phyloP scores from a whole-genome alignment of 495 filamentous ascomycete species.

The Penicillium mononematosum region DNA sequence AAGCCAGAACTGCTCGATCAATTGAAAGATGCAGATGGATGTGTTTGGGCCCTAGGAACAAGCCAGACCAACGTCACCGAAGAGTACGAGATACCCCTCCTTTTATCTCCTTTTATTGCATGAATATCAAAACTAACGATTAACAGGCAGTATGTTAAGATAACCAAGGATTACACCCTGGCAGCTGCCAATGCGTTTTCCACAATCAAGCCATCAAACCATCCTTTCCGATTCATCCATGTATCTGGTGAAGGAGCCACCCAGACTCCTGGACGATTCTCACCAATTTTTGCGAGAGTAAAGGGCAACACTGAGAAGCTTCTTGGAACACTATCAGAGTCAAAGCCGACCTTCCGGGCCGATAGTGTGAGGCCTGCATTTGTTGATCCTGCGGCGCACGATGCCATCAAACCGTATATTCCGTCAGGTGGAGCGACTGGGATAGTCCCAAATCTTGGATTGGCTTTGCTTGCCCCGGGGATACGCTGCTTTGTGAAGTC shows the following conservation, averaged over 20 bases:
- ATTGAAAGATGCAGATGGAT: constrained; percentile 61
- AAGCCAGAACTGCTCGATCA: constrained; percentile 53
- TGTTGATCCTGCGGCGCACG: constrained; percentile 49
- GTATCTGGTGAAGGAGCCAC: constrained; percentile 60
- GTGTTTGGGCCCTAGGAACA: constrained; percentile 70
- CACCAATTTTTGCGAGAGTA: constrained; percentile 54
- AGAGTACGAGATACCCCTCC: constrained; percentile 43
- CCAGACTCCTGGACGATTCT: constrained; percentile 49
- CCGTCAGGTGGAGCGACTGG: constrained; percentile 1
- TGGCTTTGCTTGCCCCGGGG: constrained; percentile 10
- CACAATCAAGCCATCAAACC: constrained; percentile 38
- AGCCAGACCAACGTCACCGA: constrained; percentile 56
- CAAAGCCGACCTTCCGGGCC: constrained; percentile 45
- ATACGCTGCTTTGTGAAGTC: constrained; percentile 15
- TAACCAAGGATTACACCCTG: constrained; percentile 63
- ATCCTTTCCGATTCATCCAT: constrained; percentile 63
- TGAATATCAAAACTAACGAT: not conserved
- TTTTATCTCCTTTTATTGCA: not conserved
- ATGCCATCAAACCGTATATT: constrained; percentile 49
- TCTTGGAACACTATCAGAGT: constrained; percentile 47
- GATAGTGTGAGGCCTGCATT: constrained; percentile 53
- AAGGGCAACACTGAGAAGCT: constrained; percentile 63
- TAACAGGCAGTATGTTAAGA: constrained; percentile 61
- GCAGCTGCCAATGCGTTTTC: constrained; percentile 61
- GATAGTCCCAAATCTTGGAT: not conserved